Conservation (phyloP, 2,329 filamentous ascomycete species). For the Penicillium sp. region DNA sequence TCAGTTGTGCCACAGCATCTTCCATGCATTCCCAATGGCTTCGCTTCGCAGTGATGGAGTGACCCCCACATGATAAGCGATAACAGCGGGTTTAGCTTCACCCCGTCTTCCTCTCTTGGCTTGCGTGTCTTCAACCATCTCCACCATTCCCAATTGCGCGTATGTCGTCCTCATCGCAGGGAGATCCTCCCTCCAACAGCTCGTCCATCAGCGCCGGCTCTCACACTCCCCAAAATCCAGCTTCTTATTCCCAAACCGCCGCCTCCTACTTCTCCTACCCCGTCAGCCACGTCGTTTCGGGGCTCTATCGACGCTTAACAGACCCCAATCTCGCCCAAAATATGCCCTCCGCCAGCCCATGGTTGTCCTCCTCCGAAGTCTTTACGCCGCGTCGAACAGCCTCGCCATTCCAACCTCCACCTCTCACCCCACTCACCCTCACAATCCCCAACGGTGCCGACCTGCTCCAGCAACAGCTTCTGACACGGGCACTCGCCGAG, state of each 20-base stretch:
- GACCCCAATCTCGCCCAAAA: constrained; percentile 31
- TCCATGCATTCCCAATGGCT: too few relatives aligned
- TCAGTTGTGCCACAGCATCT: too few relatives aligned
- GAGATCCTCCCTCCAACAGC: constrained; percentile 12
- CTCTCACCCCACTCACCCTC: constrained; percentile 72
- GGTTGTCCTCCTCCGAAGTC: constrained; percentile 39
- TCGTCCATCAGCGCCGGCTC: constrained; percentile 19
- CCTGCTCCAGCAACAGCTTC: constrained; percentile 54
- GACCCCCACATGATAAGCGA: constrained; percentile 17
- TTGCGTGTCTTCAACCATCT: neutral
- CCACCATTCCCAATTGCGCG: constrained; percentile 10
- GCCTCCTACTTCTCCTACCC: constrained; percentile 48
- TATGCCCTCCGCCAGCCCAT: constrained; percentile 19
- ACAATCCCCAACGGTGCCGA: constrained; percentile 48
- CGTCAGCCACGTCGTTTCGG: constrained; percentile 52
- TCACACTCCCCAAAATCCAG: constrained; percentile 19
- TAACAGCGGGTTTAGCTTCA: constrained; percentile 13
- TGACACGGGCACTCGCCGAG: constrained; percentile 72
- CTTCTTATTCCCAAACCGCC: constrained; percentile 32
- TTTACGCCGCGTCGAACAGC: constrained; percentile 53
- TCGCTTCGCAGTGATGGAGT: neutral
- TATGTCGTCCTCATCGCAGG: constrained; percentile 23
- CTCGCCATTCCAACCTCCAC: constrained; percentile 81
- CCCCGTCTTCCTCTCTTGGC: constrained; percentile 3
- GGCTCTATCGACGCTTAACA: constrained; percentile 61